Percentiles rank a stretch among this genome's conserved stretches.
Evolutionary conservation across 192 early-diverging fungal species (phyloP).

Genomic region (Backusella psychrophila): DNA sequence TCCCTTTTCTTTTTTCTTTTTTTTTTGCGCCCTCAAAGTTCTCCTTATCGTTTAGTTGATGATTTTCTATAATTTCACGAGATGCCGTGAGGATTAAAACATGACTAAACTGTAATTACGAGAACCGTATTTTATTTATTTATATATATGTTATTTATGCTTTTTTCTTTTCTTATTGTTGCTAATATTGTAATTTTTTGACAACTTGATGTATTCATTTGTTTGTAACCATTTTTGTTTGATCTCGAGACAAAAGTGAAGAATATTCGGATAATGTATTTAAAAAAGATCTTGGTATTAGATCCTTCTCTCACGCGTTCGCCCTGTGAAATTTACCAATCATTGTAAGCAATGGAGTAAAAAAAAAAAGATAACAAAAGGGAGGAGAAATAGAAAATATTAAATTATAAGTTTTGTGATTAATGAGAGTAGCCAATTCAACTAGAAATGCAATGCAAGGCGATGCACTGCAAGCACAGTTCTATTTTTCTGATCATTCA

Average conservation of each 20-base stretch:
- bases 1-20: background rate
- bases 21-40: background rate
- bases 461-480: slow-evolving; percentile 4
- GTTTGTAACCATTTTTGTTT: background rate
- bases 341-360: background rate
- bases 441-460: slow-evolving; percentile 11
- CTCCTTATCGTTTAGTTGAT: background rate
- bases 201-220: background rate
- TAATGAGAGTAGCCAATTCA: background rate
- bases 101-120: background rate
- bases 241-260: background rate
- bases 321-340: slow-evolving; percentile 3
- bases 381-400: background rate
- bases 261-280: background rate
- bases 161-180: background rate
- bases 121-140: background rate
- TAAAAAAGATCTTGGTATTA: slow-evolving; percentile 1
- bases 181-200: background rate
- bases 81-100: slow-evolving; percentile 4
- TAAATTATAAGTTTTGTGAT: slow-evolving; percentile 2
- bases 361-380: background rate
- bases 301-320: background rate
- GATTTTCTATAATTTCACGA: slow-evolving; percentile 2
- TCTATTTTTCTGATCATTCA: slow-evolving; percentile 4
- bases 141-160: background rate